Percentiles rank a stretch among this genome's conserved stretches.
These are phyloP conservation scores for Hydrangea macrophylla DNA, from an alignment of 148 eudicot species.

Conservation along the genomic window DNA sequence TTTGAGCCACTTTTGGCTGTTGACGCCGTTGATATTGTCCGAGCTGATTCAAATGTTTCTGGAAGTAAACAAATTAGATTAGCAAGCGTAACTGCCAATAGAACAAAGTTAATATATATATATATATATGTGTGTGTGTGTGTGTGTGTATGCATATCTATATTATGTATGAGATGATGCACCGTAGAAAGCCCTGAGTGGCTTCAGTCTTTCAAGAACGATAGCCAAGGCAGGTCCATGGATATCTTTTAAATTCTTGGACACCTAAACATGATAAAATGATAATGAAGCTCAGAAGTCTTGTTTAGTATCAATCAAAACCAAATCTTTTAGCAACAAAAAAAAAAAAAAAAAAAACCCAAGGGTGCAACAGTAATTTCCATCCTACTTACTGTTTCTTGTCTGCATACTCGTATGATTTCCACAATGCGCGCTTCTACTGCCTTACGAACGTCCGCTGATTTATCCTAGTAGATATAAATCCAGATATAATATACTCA, in stretches of 20 bases:
- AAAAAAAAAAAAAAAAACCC: too few species aligned
- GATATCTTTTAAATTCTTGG: slow-evolving; percentile 78
- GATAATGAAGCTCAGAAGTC: neutral
- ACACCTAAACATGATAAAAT: slow-evolving; percentile 44
- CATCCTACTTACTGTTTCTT: slow-evolving; percentile 48
- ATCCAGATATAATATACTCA: slow-evolving; percentile 1
- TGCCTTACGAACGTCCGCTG: slow-evolving; percentile 97
- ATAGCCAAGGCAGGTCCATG: slow-evolving; percentile 85
- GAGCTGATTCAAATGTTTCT: slow-evolving; percentile 59
- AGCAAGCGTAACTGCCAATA: neutral
- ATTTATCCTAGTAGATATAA: slow-evolving; percentile 71
- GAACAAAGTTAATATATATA: neutral
- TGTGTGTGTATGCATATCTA: too few species aligned
- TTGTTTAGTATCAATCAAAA: neutral
- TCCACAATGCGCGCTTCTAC: slow-evolving; percentile 85
- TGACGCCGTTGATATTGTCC: slow-evolving; percentile 36
- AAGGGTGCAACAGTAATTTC: neutral
- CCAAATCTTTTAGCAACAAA: too few species aligned
- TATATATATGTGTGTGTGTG: too few species aligned
- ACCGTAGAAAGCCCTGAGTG: slow-evolving; percentile 70
- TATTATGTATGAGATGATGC: neutral
- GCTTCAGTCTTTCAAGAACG: slow-evolving; percentile 70
- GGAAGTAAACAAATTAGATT: slow-evolving; percentile 13
- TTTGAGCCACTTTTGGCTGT: slow-evolving; percentile 46
- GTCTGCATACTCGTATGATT: slow-evolving; percentile 75